Evolutionary conservation across 2,329 filamentous ascomycete genomes (phyloP), one percentile per base, ranked within the genome.

Genomic region (Hypoxylon rubiginosum): DNA sequence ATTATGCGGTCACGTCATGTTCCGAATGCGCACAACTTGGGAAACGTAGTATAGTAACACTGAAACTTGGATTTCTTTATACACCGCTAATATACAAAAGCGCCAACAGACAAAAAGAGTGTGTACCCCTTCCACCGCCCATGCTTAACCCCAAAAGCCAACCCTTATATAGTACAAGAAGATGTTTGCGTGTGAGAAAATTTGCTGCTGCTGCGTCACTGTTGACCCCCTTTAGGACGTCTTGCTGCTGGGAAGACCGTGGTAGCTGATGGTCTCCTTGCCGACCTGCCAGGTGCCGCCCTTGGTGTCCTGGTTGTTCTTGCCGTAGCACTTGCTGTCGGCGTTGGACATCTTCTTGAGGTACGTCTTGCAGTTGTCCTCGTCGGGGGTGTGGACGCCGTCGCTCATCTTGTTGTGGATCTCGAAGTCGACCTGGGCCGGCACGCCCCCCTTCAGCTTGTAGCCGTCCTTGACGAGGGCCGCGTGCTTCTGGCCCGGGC

Each of bases 351-450:
- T 19, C 28, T 24, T 51, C 49, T 51, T 51, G 28, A 51, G 49
- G 49, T 51, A 51, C 2, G 3, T 51, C 28, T 51, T 21, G 49
- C 49, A 51, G 49, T 51, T n/a, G 30, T 51, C 17, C 30, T 51
- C 30, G 49, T 36, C 30, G 30, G 49, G 49, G 15, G 9, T 24
- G 30, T 34, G 28, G n/a, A 13, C 17, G 28, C 49, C 49, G 30
- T 21, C 30, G 15, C 21, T 21, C 49, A 51, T 51, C 30, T 51
- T 51, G 49, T 51, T 51, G 49, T 51, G 49, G 49, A 51, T 51
- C 49, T 51, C 49, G 49, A 51, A 51, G 49, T 36, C 49, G 49
- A 51, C 49, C 49, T 51, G 49, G 17, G 49, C 49, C 2, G 49
- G 30, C 4, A 51, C 8, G n/a, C 49, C 49, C 2, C 30, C 30